These are phyloP conservation scores for Pseudozyma thailandica DNA, from an alignment of 1,284 basidiomycete genomes.

Conservation along the genomic window DNA sequence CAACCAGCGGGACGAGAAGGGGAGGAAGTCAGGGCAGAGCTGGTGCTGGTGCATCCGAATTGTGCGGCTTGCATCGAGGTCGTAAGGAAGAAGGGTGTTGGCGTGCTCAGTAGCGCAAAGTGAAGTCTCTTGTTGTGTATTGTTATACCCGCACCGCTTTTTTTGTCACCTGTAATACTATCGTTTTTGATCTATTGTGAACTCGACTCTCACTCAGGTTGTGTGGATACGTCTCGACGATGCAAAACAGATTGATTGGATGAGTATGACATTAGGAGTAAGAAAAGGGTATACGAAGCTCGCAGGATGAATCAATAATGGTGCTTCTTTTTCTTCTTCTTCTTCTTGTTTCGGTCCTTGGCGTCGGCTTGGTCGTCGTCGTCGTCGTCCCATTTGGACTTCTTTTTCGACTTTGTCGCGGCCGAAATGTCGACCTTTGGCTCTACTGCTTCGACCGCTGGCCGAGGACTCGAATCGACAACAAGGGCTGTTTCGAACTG, in stretches of 20 bases:
- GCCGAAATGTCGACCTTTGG: too few relatives aligned
- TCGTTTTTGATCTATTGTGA: too few relatives aligned
- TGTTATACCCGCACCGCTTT: conserved; percentile 3
- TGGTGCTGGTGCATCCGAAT: conserved; percentile 41
- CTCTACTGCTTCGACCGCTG: too few relatives aligned
- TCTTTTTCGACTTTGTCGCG: conserved; percentile 5
- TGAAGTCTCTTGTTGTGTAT: not conserved
- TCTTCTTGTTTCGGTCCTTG: conserved; percentile 5
- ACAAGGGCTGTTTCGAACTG: too few relatives aligned
- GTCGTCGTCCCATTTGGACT: conserved; percentile 35
- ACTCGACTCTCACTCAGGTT: too few relatives aligned
- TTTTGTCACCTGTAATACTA: conserved; percentile 8
- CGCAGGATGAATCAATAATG: not conserved
- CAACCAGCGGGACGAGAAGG: not conserved
- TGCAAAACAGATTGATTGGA: too few relatives aligned
- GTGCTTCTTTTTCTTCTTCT: conserved; percentile 27
- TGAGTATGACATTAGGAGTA: too few relatives aligned
- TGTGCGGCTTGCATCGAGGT: conserved; percentile 38
- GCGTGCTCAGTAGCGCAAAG: conserved; percentile 32
- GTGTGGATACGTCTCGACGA: too few relatives aligned
- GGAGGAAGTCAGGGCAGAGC: conserved; percentile 28
- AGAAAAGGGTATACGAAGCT: not conserved
- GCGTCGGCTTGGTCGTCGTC: conserved; percentile 9
- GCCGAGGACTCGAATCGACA: too few relatives aligned
- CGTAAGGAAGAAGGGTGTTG: conserved; percentile 30